phyloP scores from a whole-genome alignment of 768 basidiomycete species.

The Hirschioporus abietinus region DNA sequence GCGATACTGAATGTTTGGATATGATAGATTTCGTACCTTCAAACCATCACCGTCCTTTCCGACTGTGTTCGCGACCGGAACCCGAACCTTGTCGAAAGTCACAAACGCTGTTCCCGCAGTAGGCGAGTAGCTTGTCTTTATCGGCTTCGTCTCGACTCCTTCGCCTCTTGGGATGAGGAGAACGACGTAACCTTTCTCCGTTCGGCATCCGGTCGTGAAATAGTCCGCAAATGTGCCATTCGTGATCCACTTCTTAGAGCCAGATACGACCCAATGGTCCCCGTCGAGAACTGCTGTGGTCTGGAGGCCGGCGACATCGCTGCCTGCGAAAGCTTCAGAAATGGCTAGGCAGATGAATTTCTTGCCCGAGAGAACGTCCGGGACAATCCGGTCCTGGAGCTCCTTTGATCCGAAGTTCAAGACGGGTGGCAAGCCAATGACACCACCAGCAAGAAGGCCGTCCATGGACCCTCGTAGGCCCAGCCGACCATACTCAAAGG shows the following conservation, averaged over 20 bases:
- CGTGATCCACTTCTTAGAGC: conserved; percentile 97
- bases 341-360: conserved; percentile 90
- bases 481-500: conserved; percentile 77
- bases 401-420: conserved; percentile 83
- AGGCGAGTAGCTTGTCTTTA: conserved; percentile 90
- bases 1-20: too few species aligned
- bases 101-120: conserved; percentile 89
- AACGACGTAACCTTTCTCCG: conserved; percentile 72
- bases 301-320: conserved; percentile 78
- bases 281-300: conserved; percentile 85
- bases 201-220: conserved; percentile 75
- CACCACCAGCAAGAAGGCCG: conserved; percentile 73
- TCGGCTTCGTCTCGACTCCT: conserved; percentile 75
- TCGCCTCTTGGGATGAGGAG: conserved; percentile 70
- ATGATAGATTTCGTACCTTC: conserved; percentile 23
- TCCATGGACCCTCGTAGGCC: conserved; percentile 86
- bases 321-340: conserved; percentile 90
- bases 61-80: conserved; percentile 83
- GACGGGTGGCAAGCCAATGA: conserved; percentile 87
- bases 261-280: conserved; percentile 81
- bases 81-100: conserved; percentile 73
- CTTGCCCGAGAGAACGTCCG: conserved; percentile 69
- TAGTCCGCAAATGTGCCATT: conserved; percentile 84
- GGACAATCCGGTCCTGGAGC: conserved; percentile 62
- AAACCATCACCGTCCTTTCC: conserved; percentile 83